Evolutionary conservation across 73 alveolate species (phyloP).

Genomic region (Tetrahymena malaccensis): DNA sequence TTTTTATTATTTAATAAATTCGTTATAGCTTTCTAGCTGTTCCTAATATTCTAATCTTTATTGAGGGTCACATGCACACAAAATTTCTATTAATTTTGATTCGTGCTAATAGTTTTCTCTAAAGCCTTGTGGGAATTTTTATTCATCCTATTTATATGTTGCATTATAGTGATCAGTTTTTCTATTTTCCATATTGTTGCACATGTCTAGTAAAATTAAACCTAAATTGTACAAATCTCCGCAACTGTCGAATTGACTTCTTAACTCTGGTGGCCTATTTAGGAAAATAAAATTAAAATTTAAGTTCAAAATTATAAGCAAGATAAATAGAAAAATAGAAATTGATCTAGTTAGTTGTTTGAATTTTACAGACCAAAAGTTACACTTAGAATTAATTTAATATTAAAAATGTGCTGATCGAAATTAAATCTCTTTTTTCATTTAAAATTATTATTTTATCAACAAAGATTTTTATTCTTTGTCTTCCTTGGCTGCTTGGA

Average conservation of each 20-base stretch:
- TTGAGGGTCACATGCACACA: neutral
- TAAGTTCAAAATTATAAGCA: too few species aligned
- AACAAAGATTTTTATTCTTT: neutral
- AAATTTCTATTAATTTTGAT: neutral
- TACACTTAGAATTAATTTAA: neutral
- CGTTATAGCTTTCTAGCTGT: neutral
- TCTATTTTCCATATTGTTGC: neutral
- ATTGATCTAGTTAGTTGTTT: too few species aligned
- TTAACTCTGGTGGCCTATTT: neutral
- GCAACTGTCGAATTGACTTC: neutral
- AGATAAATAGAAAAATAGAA: too few species aligned
- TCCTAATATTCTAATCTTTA: neutral
- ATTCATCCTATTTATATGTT: neutral
- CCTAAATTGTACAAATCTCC: neutral
- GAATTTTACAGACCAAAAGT: neutral
- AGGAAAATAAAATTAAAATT: neutral
- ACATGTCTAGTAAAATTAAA: neutral
- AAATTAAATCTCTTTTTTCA: too few species aligned
- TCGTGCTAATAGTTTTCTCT: neutral
- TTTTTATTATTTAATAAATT: neutral
- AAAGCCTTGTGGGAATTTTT: neutral
- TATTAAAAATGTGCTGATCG: neutral
- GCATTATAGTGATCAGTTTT: neutral
- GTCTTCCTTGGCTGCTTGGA: neutral
- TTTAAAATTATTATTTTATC: neutral